Evolutionary conservation across 2,329 filamentous ascomycete species (phyloP).

Genomic region (Blastomyces gilchristii): DNA sequence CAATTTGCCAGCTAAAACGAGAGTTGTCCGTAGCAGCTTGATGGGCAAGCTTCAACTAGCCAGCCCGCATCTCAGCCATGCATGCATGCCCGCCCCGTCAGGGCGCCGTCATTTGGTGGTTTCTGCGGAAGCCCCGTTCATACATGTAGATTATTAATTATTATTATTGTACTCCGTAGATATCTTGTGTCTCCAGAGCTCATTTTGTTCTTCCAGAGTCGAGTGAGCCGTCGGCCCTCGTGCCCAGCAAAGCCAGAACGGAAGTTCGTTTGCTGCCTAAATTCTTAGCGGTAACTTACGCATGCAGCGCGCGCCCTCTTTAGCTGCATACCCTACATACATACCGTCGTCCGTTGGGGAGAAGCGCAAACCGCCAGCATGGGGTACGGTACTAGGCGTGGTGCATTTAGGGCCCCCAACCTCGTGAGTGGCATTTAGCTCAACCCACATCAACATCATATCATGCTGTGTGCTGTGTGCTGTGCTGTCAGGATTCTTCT

Average conservation of each 20-base stretch:
- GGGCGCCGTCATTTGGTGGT: no score
- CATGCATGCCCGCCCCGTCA: no score
- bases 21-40: not conserved
- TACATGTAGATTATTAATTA: no score
- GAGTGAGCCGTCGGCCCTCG: not conserved
- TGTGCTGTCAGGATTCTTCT: not conserved
- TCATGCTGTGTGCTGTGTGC: no score
- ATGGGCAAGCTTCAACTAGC: not conserved
- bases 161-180: no score
- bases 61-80: no score
- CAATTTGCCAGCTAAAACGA: not conserved
- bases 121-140: not conserved
- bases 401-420: not conserved
- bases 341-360: not conserved
- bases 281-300: not conserved
- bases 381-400: no score
- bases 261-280: not conserved
- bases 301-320: not conserved
- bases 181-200: not conserved
- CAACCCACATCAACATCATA: not conserved
- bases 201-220: no score
- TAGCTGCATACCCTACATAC: not conserved
- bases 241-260: not conserved
- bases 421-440: conserved; percentile 1
- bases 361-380: not conserved